Evolutionary conservation across 768 basidiomycete genomes (phyloP).

Genomic region (Boletales sp.): DNA sequence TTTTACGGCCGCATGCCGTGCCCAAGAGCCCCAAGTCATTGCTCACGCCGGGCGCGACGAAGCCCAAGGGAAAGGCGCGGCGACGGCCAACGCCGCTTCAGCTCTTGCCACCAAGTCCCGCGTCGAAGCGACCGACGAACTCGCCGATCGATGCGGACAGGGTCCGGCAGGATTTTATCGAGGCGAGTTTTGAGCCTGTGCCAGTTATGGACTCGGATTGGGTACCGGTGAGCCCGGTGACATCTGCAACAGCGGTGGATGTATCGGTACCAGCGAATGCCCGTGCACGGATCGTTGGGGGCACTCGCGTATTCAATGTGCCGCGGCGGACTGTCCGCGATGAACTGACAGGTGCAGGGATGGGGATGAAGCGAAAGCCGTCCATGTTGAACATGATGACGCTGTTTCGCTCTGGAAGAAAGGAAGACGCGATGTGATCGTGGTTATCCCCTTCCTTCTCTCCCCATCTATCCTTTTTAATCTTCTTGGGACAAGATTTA

Average conservation of each 20-base stretch:
- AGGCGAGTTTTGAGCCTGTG: conserved; percentile 41
- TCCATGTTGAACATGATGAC: conserved; percentile 27
- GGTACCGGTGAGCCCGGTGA: conserved; percentile 3
- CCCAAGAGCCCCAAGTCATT: conserved; percentile 14
- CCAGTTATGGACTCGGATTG: not conserved
- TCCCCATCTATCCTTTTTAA: not conserved
- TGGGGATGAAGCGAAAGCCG: conserved; percentile 20
- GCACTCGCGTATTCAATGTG: conserved; percentile 5
- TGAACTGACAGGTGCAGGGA: conserved; percentile 5
- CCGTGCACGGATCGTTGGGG: not conserved
- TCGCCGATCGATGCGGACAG: conserved; percentile 34
- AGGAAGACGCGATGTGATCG: conserved; percentile 11
- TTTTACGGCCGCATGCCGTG: conserved; percentile 12
- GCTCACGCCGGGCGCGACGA: conserved; percentile 9
- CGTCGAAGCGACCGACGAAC: conserved; percentile 31
- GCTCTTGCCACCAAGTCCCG: conserved; percentile 32
- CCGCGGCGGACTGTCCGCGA: conserved; percentile 6
- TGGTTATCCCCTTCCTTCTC: not conserved
- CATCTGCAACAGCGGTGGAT: not conserved
- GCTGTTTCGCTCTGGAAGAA: conserved; percentile 28
- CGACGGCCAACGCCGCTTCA: conserved; percentile 43
- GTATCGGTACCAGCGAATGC: not conserved
- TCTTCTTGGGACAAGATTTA: not conserved
- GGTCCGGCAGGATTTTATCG: conserved; percentile 40
- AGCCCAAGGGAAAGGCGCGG: conserved; percentile 29